Conservation (phyloP, 169 alveolate genomes). For the Eimeria acervulina region DNA sequence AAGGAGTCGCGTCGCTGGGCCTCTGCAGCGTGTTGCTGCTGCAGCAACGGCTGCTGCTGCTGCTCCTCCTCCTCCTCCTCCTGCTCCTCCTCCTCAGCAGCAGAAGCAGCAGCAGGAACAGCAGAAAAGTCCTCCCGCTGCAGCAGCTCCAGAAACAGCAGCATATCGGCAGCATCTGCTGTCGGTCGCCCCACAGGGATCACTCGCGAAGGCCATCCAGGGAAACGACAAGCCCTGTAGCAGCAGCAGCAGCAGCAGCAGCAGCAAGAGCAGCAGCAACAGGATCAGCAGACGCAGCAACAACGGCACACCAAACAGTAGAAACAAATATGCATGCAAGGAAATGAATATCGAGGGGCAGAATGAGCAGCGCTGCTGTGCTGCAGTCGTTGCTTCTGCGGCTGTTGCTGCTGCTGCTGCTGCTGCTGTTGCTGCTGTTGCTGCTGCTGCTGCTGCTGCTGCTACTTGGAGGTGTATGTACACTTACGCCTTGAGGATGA, state of each 20-base stretch:
- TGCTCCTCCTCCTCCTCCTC: constrained; percentile 15
- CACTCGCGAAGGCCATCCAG: constrained; percentile 23
- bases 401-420: too few species aligned
- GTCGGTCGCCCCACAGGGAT: constrained; percentile 45
- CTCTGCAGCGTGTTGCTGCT: neutral
- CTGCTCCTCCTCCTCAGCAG: constrained; percentile 19
- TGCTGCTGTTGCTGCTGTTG: neutral
- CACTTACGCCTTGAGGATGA: constrained; percentile 41
- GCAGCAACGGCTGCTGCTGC: neutral
- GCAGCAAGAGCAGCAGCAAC: constrained; percentile 8
- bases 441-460: constrained; percentile 18
- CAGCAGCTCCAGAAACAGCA: neutral
- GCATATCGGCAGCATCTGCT: constrained; percentile 34
- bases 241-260: constrained; percentile 7
- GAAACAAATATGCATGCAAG: neutral
- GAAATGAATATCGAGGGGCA: neutral
- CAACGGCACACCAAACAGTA: neutral
- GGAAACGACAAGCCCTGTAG: constrained; percentile 63
- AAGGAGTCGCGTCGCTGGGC: too few species aligned
- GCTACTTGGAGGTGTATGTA: neutral
- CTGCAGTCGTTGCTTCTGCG: too few species aligned
- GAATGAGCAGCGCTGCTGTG: too few species aligned
- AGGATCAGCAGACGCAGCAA: neutral
- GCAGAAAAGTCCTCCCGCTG: neutral
- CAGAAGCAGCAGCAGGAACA: neutral